These are phyloP conservation scores for Trypanosoma rangeli DNA, from an alignment of 208 protist genomes.

Conservation along the genomic window DNA sequence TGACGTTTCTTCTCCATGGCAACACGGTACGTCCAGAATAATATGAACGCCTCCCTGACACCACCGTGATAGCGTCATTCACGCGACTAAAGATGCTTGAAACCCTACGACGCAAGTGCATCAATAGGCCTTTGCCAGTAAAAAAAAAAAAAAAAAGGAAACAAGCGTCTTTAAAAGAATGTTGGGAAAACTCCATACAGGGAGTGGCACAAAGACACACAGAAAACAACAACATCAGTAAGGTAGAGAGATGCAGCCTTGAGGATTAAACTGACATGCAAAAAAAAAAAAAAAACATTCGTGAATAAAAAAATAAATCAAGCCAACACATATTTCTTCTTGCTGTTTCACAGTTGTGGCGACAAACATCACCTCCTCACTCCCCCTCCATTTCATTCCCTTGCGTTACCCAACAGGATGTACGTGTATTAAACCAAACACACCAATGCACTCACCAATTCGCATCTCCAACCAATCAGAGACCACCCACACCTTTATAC, in stretches of 20 bases:
- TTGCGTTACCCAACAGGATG: too few species aligned
- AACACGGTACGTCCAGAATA: not conserved
- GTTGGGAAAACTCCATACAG: not conserved
- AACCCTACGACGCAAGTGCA: not conserved
- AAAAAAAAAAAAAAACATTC: too few species aligned
- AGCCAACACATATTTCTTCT: too few species aligned
- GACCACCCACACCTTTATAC: too few species aligned
- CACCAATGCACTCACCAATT: too few species aligned
- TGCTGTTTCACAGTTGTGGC: too few species aligned
- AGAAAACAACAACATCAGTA: conserved; percentile 25
- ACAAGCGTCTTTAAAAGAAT: not conserved
- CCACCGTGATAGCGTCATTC: not conserved
- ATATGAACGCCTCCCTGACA: not conserved
- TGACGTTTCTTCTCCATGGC: not conserved
- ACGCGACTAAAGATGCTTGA: not conserved
- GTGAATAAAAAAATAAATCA: too few species aligned
- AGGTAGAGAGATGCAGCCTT: not conserved
- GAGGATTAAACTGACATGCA: not conserved
- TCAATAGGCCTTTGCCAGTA: not conserved
- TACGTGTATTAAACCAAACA: too few species aligned
- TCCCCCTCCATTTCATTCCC: too few species aligned
- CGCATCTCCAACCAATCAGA: too few species aligned
- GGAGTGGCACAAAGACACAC: not conserved
- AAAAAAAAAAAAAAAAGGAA: conserved; percentile 7
- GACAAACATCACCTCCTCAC: too few species aligned